Conservation (phyloP, 1,139 yeast genomes). For the Geotrichum fermentans region DNA sequence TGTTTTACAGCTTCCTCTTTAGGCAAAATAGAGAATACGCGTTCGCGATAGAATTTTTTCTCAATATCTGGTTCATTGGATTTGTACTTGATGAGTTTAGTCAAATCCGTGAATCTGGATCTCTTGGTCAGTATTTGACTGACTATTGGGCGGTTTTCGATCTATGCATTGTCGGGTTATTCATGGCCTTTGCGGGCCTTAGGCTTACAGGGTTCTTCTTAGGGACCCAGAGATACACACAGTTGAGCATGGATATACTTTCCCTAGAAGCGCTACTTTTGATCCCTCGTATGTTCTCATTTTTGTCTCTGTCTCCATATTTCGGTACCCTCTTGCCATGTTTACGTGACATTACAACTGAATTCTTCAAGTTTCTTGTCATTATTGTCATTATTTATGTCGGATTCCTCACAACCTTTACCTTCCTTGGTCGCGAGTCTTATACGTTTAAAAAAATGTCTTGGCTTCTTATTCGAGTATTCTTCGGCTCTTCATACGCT, state of each 20-base stretch:
- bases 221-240: slow-evolving; percentile 21
- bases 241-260: slow-evolving; percentile 32
- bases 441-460: slow-evolving; percentile 33
- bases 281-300: slow-evolving; percentile 36
- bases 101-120: slow-evolving; percentile 35
- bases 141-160: slow-evolving; percentile 37
- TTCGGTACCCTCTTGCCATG: slow-evolving; percentile 37
- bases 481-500: slow-evolving; percentile 34
- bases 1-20: slow-evolving; percentile 31
- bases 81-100: slow-evolving; percentile 35
- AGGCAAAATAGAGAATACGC: slow-evolving; percentile 11
- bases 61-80: slow-evolving; percentile 36
- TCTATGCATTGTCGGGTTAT: slow-evolving; percentile 30
- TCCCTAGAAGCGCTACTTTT: slow-evolving; percentile 35
- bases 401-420: slow-evolving; percentile 36
- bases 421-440: slow-evolving; percentile 33
- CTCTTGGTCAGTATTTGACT: slow-evolving; percentile 29
- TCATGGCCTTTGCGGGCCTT: slow-evolving; percentile 27
- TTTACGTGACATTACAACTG: slow-evolving; percentile 33
- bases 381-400: slow-evolving; percentile 33
- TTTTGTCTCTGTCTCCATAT: slow-evolving; percentile 34
- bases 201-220: slow-evolving; percentile 26
- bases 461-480: slow-evolving; percentile 35
- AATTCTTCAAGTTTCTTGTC: slow-evolving; percentile 34
- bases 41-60: slow-evolving; percentile 27